Percentiles rank a stretch among this genome's conserved stretches.
These are phyloP conservation scores for Fusarium lateritium DNA, from an alignment of 2,329 filamentous ascomycete genomes.

Conservation along the genomic window DNA sequence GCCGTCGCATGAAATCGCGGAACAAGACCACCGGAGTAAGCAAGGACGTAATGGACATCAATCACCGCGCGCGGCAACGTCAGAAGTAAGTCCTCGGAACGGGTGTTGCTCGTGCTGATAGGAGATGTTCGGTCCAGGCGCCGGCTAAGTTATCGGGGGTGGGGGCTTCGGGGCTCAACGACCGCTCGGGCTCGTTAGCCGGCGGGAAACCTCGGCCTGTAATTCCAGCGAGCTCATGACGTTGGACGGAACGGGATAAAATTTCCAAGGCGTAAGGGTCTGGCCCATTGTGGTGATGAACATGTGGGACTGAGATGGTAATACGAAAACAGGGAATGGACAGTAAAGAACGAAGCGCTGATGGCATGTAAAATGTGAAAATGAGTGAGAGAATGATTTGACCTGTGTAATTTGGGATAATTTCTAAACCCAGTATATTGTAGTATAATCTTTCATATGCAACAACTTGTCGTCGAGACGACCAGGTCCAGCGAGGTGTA, in stretches of 20 bases:
- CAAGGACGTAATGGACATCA: conserved; percentile 47
- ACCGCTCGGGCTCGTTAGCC: conserved; percentile 33
- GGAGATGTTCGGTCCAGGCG: conserved; percentile 35
- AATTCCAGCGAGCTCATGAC: conserved; percentile 36
- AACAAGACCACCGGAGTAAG: conserved; percentile 35
- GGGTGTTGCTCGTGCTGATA: conserved; percentile 20
- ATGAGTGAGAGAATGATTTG: conserved; percentile 15
- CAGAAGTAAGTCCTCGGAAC: conserved; percentile 17
- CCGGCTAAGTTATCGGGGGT: conserved; percentile 42
- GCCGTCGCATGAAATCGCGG: conserved; percentile 38
- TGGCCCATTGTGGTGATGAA: not conserved
- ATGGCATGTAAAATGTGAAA: conserved; percentile 5
- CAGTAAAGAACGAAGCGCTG: not conserved
- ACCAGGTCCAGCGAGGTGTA: conserved; percentile 10
- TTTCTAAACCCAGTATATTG: conserved; percentile 18
- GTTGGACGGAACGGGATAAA: conserved; percentile 27
- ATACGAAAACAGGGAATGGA: conserved; percentile 10
- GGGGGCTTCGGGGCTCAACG: conserved; percentile 14
- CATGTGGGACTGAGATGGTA: conserved; percentile 8
- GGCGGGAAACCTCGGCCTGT: conserved; percentile 47
- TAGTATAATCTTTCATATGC: conserved; percentile 18
- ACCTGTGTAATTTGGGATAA: conserved; percentile 15
- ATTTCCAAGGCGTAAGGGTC: conserved; percentile 12
- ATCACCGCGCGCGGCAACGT: conserved; percentile 40
- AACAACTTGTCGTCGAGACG: conserved; percentile 8